phyloP scores from a whole-genome alignment of 2,329 filamentous ascomycete species.

The Exophiala sideris region DNA sequence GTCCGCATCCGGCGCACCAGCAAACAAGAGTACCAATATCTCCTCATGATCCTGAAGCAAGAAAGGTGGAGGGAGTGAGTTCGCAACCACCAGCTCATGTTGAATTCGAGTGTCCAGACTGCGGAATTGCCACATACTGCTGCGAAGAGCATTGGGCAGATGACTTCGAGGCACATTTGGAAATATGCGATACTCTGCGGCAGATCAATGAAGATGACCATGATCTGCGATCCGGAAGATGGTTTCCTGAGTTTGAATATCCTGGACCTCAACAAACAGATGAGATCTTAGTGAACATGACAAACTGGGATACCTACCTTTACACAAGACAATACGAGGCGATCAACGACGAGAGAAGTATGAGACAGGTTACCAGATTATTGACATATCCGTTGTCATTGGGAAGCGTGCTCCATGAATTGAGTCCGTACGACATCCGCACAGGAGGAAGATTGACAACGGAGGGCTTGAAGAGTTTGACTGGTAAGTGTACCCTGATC shows the following conservation, averaged over 20 bases:
- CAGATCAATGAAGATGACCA: constrained; percentile 99
- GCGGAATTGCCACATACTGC: constrained; percentile 89
- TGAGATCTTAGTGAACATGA: constrained; percentile 92
- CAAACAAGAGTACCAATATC: constrained; percentile 67
- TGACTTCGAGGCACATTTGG: constrained; percentile 87
- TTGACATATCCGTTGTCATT: constrained; percentile 92
- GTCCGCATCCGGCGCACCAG: constrained; percentile 83
- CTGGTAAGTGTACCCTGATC: constrained; percentile 58
- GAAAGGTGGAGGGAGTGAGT: constrained; percentile 48
- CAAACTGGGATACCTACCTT: constrained; percentile 95
- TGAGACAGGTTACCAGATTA: constrained; percentile 89
- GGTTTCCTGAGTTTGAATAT: constrained; percentile 92
- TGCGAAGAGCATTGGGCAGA: constrained; percentile 93
- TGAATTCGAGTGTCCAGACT: constrained; percentile 92
- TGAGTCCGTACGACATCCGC: constrained; percentile 85
- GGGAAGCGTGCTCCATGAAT: constrained; percentile 85
- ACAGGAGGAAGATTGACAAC: constrained; percentile 71
- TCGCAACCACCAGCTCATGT: constrained; percentile 70
- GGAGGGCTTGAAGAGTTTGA: constrained; percentile 91
- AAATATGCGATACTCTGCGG: constrained; percentile 85
- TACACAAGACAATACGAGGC: constrained; percentile 90
- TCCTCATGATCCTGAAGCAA: constrained; percentile 61
- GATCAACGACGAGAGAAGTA: constrained; percentile 81
- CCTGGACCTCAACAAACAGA: constrained; percentile 78
- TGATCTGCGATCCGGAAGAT: constrained; percentile 81